A percentile compares a stretch with the other conserved stretches of the same genome.
Evolutionary conservation across 169 alveolate species (phyloP).

Genomic region (Haemoproteus tartakovskyi): DNA sequence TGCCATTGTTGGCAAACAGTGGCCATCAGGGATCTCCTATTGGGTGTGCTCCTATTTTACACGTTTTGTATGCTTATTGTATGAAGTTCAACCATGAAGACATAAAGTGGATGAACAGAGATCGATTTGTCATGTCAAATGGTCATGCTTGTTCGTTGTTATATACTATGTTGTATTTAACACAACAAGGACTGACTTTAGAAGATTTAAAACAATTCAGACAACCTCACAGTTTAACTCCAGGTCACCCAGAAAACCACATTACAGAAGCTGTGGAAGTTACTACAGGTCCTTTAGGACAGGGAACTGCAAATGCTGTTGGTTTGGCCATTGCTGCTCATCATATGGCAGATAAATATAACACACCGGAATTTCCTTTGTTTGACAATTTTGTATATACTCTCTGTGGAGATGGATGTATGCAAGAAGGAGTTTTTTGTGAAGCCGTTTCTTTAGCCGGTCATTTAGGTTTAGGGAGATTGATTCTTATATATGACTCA

Average conservation of each 20-base stretch:
- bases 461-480: constrained; percentile 73
- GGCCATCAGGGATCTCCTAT: constrained; percentile 87
- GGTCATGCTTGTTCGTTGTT: constrained; percentile 83
- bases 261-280: constrained; percentile 76
- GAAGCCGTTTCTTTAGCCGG: constrained; percentile 85
- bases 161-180: constrained; percentile 79
- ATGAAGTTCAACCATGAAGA: constrained; percentile 71
- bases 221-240: constrained; percentile 70
- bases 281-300: constrained; percentile 83
- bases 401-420: constrained; percentile 84
- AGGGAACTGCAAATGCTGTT: constrained; percentile 81
- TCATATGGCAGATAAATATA: constrained; percentile 77
- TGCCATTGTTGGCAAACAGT: constrained; percentile 72
- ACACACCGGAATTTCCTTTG: constrained; percentile 69
- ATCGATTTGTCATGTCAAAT: constrained; percentile 80
- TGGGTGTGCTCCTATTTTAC: constrained; percentile 84
- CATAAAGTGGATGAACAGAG: constrained; percentile 79
- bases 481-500: constrained; percentile 78
- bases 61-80: constrained; percentile 76
- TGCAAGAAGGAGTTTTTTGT: constrained; percentile 79
- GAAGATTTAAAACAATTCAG: constrained; percentile 76
- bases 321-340: constrained; percentile 82
- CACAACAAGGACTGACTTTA: constrained; percentile 70
- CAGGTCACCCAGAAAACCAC: constrained; percentile 84
- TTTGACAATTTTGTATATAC: constrained; percentile 75